Percentiles rank a stretch among this genome's conserved stretches.
phyloP scores from a whole-genome alignment of 2,329 filamentous ascomycete genomes.

The Xylaria sp. region DNA sequence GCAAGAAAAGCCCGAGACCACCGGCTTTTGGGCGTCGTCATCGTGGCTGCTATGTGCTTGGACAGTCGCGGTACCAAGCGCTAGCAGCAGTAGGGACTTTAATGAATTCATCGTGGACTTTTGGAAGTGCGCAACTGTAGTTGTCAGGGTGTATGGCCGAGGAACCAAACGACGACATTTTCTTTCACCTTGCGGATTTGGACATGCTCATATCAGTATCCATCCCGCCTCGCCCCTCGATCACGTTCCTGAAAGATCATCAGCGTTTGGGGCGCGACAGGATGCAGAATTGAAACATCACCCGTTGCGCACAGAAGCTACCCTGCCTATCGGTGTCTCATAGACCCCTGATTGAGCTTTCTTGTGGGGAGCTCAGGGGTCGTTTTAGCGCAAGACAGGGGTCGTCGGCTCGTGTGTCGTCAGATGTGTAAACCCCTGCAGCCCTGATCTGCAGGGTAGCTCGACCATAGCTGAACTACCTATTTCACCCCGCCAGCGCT shows the following conservation, averaged over 20 bases:
- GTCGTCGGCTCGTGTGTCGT: slow-evolving; percentile 22
- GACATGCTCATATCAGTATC: slow-evolving; percentile 1
- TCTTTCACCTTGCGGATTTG: neutral
- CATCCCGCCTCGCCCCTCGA: neutral
- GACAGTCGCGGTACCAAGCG: slow-evolving; percentile 20
- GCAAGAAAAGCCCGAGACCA: slow-evolving; percentile 29
- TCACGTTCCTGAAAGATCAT: slow-evolving; percentile 9
- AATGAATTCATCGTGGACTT: slow-evolving; percentile 24
- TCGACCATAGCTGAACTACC: slow-evolving; percentile 9
- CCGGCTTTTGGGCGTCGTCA: slow-evolving; percentile 29
- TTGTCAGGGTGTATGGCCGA: neutral
- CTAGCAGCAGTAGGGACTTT: slow-evolving; percentile 23
- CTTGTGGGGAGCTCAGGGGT: slow-evolving; percentile 15
- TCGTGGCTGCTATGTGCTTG: slow-evolving; percentile 26
- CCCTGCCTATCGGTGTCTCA: slow-evolving; percentile 21
- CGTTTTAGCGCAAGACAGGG: slow-evolving; percentile 20
- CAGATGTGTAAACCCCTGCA: slow-evolving; percentile 22
- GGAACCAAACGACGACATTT: slow-evolving; percentile 1
- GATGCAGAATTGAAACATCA: slow-evolving; percentile 32
- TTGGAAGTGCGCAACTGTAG: neutral
- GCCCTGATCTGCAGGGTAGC: slow-evolving; percentile 32
- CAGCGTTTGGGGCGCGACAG: slow-evolving; percentile 8
- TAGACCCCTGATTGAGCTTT: slow-evolving; percentile 10
- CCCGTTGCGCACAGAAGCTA: slow-evolving; percentile 23
- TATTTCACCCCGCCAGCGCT: slow-evolving; percentile 26